Conservation (phyloP, 306 rosid species). For the Vigna nakashimae region DNA sequence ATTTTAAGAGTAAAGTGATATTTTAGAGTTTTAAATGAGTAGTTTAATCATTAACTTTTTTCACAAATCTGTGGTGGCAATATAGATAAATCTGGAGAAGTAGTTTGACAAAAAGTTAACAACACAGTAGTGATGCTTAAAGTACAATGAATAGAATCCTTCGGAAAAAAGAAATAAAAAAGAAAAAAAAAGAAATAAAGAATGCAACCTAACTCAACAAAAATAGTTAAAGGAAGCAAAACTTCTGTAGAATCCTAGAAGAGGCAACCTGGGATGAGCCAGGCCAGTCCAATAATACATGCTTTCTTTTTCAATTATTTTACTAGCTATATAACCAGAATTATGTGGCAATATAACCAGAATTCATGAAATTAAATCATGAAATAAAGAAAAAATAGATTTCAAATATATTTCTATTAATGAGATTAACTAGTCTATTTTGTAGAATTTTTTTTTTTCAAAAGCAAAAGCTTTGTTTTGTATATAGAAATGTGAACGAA, state of each 20-base stretch:
- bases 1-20: not conserved
- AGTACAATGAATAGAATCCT: conserved; percentile 6
- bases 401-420: too few relatives aligned
- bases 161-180: not conserved
- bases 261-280: conserved; percentile 41
- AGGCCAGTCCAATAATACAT: conserved; percentile 25
- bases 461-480: not conserved
- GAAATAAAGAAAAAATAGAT: too few relatives aligned
- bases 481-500: not conserved
- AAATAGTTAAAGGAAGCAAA: conserved; percentile 8
- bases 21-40: not conserved
- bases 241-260: conserved; percentile 13
- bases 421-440: not conserved
- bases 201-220: not conserved
- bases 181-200: too few relatives aligned
- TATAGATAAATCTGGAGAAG: not conserved
- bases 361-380: too few relatives aligned
- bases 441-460: not conserved
- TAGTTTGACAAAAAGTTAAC: conserved; percentile 21
- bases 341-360: too few relatives aligned
- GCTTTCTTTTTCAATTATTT: conserved; percentile 38
- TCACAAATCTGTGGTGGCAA: not conserved
- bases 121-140: not conserved
- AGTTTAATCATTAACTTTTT: not conserved
- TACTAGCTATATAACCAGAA: not conserved